Evolutionary conservation across 2,329 filamentous ascomycete species (phyloP).

Genomic region (Pseudocercospora ulei): DNA sequence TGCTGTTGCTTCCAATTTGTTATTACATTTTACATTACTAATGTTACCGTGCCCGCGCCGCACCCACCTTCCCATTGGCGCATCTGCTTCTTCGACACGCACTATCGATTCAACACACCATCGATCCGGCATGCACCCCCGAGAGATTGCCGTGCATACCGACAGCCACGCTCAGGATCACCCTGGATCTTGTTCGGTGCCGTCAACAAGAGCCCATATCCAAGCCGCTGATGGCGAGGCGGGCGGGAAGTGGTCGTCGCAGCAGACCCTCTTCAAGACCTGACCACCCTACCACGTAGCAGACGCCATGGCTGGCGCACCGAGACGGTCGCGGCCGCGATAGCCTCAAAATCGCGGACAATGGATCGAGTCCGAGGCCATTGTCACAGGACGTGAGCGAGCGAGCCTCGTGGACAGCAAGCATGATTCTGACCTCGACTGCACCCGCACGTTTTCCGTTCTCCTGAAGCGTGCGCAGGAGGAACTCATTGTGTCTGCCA

Average conservation of each 20-base stretch:
- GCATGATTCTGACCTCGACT: background rate
- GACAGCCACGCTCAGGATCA: too few relatives aligned
- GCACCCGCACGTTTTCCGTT: background rate
- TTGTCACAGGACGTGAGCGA: background rate
- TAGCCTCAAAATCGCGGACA: background rate
- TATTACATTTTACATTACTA: too few relatives aligned
- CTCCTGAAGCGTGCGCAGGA: conserved; percentile 3
- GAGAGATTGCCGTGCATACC: too few relatives aligned
- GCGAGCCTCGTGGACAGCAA: background rate
- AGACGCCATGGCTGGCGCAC: conserved; percentile 3
- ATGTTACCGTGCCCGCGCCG: too few relatives aligned
- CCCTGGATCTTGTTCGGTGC: too few relatives aligned
- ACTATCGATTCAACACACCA: too few relatives aligned
- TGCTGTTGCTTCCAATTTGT: too few relatives aligned
- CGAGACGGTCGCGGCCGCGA: conserved; percentile 6
- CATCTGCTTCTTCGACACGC: too few relatives aligned
- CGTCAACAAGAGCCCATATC: background rate
- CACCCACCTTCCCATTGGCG: too few relatives aligned
- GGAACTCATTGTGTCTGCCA: conserved; percentile 6
- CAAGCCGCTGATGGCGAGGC: background rate
- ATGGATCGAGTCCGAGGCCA: too few relatives aligned
- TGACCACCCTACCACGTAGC: conserved; percentile 3
- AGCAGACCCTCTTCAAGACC: background rate
- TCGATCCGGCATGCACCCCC: too few relatives aligned
- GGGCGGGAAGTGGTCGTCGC: background rate